Conservation (phyloP, 2,329 filamentous ascomycete species). For the Alternaria sp. region DNA sequence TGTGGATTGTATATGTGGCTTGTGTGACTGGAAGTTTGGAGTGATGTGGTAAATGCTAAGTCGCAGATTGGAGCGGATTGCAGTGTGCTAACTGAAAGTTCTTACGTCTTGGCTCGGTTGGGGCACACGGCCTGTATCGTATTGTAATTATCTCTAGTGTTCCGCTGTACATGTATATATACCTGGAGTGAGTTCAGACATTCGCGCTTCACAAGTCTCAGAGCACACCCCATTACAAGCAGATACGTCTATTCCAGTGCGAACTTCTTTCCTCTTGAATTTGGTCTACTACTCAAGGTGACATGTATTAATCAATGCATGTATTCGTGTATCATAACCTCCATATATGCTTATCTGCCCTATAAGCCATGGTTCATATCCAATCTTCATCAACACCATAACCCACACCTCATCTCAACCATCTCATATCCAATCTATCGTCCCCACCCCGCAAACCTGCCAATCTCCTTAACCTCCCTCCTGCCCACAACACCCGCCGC, state of each 20-base stretch:
- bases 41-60: not conserved
- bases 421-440: not conserved
- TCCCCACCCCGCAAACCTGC: not conserved
- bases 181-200: not conserved
- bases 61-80: too few species aligned
- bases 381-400: not conserved
- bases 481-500: slow-evolving; percentile 33
- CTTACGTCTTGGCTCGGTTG: not conserved
- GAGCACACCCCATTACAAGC: not conserved
- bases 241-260: not conserved
- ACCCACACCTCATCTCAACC: not conserved
- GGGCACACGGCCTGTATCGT: fast-evolving
- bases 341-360: not conserved
- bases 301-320: not conserved
- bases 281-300: not conserved
- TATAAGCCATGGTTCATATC: too few species aligned
- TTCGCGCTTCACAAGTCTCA: not conserved
- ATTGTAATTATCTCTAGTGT: not conserved
- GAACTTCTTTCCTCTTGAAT: not conserved
- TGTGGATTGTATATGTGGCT: not conserved
- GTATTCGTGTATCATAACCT: not conserved
- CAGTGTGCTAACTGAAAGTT: too few species aligned
- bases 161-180: not conserved
- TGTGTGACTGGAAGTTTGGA: too few species aligned
- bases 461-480: slow-evolving; percentile 31